Base-by-base conservation (phyloP, 2,329 filamentous ascomycete species). In the Claviceps sp. region DNA sequence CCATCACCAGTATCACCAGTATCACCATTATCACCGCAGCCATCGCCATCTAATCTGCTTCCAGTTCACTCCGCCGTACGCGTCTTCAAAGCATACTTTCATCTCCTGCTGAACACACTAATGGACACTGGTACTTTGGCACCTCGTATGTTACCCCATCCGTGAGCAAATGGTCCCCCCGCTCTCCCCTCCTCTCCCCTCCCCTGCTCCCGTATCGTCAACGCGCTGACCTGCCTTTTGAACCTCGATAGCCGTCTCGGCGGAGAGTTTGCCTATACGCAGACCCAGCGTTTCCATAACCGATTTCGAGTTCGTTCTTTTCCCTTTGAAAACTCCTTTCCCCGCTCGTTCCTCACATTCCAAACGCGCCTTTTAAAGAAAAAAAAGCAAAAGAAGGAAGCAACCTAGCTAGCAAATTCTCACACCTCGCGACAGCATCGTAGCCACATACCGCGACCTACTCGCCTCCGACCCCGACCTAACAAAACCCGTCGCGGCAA, bases 401-500 rank as follows among this genome's bases (percentile, higher is more conserved):
- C n/a, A n/a, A 50, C 52, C 18, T 26, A 16, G 30, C 30, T 34
- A 9, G 30, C 30, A 34, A 11, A 34, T 34, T 4, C 46, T 55
- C 48, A 56, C 18, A 2, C 14, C 20, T 22, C 2, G 9, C 2
- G 7, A n/a, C 37, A 78, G 76, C 63, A 79, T 82, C 59, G 77
- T 81, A 54, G 66, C 69, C 26, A 73, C 74, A 22, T 82, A 81
- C 63, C 67, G 72, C 57, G 67, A 69, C 54, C 72, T 81, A 54
- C 75, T 81, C 48, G 66, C 70, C 55, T 72, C 76, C 50, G 89
- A 97, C 66, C 77, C 85, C 11, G 87, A 95, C 56, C 78, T 97
- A 50, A 96, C 91, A 38, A 96, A 95, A 81, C 90, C 93, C 56
- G 87, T 98, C 52, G 93, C 93, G 20, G 89, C 90, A 54, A 95